Conservation (phyloP, 345 rosid genomes). For the Erysimum cheiranthoides region DNA sequence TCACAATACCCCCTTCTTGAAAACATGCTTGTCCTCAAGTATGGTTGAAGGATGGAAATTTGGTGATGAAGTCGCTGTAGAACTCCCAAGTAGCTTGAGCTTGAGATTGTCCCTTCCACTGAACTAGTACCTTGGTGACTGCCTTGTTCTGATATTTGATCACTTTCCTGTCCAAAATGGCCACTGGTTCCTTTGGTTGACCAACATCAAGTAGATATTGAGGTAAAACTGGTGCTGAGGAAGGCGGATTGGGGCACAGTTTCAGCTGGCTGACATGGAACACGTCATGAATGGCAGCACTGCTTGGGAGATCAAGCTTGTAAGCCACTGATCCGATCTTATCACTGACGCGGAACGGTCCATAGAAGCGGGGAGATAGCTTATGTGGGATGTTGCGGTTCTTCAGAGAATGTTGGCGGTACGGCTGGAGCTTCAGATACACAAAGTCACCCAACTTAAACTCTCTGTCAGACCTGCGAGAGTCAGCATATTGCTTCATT, state of each 20-base stretch:
- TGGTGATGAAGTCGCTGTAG: no score
- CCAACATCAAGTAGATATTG: background rate
- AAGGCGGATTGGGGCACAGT: background rate
- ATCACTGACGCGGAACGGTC: background rate
- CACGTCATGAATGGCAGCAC: background rate
- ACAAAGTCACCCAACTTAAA: background rate
- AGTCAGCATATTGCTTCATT: background rate
- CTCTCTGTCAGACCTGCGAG: fast-evolving
- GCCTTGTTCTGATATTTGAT: background rate
- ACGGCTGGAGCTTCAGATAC: background rate
- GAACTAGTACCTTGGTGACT: background rate
- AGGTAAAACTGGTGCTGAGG: background rate
- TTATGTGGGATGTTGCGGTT: background rate
- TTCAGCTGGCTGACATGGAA: background rate
- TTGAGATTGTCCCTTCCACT: no score
- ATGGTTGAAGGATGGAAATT: no score
- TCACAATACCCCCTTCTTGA: no score
- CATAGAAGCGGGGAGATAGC: background rate
- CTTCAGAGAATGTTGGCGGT: background rate
- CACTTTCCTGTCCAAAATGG: background rate
- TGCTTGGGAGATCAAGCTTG: background rate
- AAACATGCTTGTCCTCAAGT: no score
- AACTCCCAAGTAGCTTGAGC: no score
- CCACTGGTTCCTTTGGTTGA: background rate
- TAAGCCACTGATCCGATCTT: background rate